Evolutionary conservation across 805 yeast species (phyloP).

Genomic region (Ascoidea rubescens): DNA sequence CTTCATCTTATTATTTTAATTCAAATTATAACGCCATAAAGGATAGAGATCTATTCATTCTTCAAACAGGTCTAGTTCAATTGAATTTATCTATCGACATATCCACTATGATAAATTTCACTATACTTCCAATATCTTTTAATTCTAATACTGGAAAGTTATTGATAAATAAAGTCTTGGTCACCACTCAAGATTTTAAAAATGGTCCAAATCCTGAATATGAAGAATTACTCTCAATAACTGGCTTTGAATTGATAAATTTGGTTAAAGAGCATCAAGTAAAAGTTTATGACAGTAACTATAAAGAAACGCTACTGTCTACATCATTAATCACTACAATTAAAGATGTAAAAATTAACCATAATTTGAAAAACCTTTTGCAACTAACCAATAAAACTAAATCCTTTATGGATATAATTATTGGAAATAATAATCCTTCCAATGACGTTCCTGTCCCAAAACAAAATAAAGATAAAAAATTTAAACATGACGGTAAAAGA

Average conservation of each 20-base stretch:
- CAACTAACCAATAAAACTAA: background rate
- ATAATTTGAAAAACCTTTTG: slow-evolving; percentile 17
- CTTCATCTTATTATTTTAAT: background rate
- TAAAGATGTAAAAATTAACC: slow-evolving; percentile 17
- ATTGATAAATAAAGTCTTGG: slow-evolving; percentile 20
- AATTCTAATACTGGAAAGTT: slow-evolving; percentile 22
- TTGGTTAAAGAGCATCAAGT: slow-evolving; percentile 12
- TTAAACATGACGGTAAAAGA: background rate
- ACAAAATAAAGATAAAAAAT: background rate
- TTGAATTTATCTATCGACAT: too few species aligned
- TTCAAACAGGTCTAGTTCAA: slow-evolving; percentile 9
- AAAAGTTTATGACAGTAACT: slow-evolving; percentile 16
- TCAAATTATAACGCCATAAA: background rate
- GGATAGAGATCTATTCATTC: slow-evolving; percentile 7
- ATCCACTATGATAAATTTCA: slow-evolving; percentile 14
- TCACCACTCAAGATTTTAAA: slow-evolving; percentile 10
- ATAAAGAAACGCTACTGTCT: slow-evolving; percentile 15
- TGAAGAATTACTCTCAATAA: slow-evolving; percentile 13
- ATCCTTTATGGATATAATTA: too few species aligned
- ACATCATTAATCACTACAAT: slow-evolving; percentile 10
- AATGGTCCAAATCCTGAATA: background rate
- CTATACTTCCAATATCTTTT: slow-evolving; percentile 30
- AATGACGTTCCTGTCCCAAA: too few species aligned
- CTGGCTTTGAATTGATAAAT: slow-evolving; percentile 13
- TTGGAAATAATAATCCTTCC: too few species aligned